Base-by-base conservation (phyloP, 306 rosid species). In the Erythrophleum fordii region DNA sequence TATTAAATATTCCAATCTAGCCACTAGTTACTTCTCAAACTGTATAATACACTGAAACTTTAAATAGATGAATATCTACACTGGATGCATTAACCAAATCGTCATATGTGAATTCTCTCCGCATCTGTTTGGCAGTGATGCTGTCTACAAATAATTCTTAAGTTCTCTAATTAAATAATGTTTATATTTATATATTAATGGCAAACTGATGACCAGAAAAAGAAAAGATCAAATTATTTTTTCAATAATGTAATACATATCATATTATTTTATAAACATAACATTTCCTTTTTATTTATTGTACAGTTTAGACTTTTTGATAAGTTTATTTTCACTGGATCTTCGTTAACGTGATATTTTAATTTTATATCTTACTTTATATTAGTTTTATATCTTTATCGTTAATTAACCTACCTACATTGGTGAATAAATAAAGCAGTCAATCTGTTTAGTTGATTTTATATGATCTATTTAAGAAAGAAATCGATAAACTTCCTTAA, bases 401-500 rank as follows among this genome's bases (percentile, higher is more conserved):
- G 35, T 34, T 65, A 29, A 34, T 35, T 34, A 65, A 34, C 7
- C 11, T 35, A 0, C 46, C 48, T n/a, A 18, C 29, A 18, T 9
- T 35, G 46, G 70, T 5, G 0, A 1, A 66, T n/a, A 4, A 39
- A 66, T 20, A 20, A 26, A 41, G 26, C 28, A 66, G 71, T n/a
- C 72, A 66, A n/a, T 39, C 72, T 66, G 72, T 20, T 39, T 1
- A 10, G 10, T n/a, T 37, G 72, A 66, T 66, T 66, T 18, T 66
- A 31, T 5, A 37, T 7, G 51, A 39, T 37, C 31, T 39, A 66
- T 18, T 37, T 18, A 20, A 25, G 25, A 39, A 5, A 35, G 48
- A 68, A 68, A 22, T 2, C 28, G 6, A 6, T 2, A 41, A 13
- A 4, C 29, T 68, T 42, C 53, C 34, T 11, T 68, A 41, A 41